Evolutionary conservation across 352 stramenopile species (phyloP).

Genomic region (Phytophthora idaei): DNA sequence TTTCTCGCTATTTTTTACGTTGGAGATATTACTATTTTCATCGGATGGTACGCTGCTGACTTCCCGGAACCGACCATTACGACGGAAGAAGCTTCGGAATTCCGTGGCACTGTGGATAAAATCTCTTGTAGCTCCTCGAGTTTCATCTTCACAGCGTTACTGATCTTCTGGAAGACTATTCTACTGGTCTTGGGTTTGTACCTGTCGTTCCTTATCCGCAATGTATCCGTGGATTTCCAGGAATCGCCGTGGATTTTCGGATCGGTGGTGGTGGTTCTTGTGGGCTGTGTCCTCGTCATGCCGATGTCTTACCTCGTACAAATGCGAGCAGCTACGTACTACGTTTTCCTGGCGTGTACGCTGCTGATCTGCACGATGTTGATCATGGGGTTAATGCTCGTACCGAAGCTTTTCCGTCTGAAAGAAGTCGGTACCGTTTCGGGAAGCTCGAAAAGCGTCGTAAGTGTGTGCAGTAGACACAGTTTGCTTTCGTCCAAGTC

Average conservation of each 20-base stretch:
- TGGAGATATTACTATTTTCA: slow-evolving; percentile 46
- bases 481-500: neutral
- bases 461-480: neutral
- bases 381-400: slow-evolving; percentile 53
- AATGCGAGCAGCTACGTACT: slow-evolving; percentile 44
- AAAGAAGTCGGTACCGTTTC: slow-evolving; percentile 20
- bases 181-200: slow-evolving; percentile 50
- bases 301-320: slow-evolving; percentile 58
- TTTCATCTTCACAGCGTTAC: slow-evolving; percentile 56
- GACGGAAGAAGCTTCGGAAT: slow-evolving; percentile 24
- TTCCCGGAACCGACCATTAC: slow-evolving; percentile 36
- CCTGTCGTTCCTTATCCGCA: slow-evolving; percentile 64
- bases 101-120: slow-evolving; percentile 34
- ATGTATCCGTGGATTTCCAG: slow-evolving; percentile 71
- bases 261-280: slow-evolving; percentile 52
- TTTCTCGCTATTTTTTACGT: slow-evolving; percentile 42
- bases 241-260: slow-evolving; percentile 71
- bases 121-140: slow-evolving; percentile 45
- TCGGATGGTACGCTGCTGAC: slow-evolving; percentile 40
- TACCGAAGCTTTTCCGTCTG: slow-evolving; percentile 48
- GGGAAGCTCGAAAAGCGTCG: neutral
- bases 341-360: slow-evolving; percentile 34
- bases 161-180: slow-evolving; percentile 69
- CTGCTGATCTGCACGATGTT: slow-evolving; percentile 42
- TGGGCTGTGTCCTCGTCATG: slow-evolving; percentile 52